Evolutionary conservation across 208 protist species (phyloP).

Genomic region (Wallacemonas rigidus): DNA sequence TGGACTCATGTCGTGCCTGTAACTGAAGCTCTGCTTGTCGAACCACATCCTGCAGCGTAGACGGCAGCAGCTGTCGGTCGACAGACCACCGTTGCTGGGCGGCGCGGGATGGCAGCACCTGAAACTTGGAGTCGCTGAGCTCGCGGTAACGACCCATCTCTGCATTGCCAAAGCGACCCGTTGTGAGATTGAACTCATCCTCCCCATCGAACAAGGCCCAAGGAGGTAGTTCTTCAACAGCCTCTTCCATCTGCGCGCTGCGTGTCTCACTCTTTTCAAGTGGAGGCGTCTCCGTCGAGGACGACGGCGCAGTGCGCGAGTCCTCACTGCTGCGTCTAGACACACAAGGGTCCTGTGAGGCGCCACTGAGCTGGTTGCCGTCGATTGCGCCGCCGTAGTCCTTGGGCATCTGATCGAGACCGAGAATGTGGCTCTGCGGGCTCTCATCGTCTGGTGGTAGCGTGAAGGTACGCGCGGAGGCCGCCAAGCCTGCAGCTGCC

Average conservation of each 20-base stretch:
- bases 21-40: constrained; percentile 60
- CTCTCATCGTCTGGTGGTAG: constrained; percentile 27
- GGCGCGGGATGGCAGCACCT: constrained; percentile 59
- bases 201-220: constrained; percentile 77
- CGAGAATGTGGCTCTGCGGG: constrained; percentile 34
- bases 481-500: constrained; percentile 58
- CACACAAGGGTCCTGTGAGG: background rate
- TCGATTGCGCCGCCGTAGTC: background rate
- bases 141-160: constrained; percentile 72
- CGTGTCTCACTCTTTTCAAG: background rate
- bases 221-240: constrained; percentile 70
- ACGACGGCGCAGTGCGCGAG: background rate
- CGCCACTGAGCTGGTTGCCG: background rate
- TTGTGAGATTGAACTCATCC: constrained; percentile 85
- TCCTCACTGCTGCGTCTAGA: background rate
- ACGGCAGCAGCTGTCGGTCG: constrained; percentile 72
- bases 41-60: constrained; percentile 64
- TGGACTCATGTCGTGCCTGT: constrained; percentile 42
- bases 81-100: constrained; percentile 72
- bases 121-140: constrained; percentile 83
- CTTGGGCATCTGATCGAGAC: constrained; percentile 23
- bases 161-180: constrained; percentile 78
- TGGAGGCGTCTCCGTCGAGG: too few relatives aligned
- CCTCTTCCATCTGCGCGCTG: background rate
- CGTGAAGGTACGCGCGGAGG: constrained; percentile 65